Evolutionary conservation across 208 protist species (phyloP).

Genomic region (Angomonas ambiguus): DNA sequence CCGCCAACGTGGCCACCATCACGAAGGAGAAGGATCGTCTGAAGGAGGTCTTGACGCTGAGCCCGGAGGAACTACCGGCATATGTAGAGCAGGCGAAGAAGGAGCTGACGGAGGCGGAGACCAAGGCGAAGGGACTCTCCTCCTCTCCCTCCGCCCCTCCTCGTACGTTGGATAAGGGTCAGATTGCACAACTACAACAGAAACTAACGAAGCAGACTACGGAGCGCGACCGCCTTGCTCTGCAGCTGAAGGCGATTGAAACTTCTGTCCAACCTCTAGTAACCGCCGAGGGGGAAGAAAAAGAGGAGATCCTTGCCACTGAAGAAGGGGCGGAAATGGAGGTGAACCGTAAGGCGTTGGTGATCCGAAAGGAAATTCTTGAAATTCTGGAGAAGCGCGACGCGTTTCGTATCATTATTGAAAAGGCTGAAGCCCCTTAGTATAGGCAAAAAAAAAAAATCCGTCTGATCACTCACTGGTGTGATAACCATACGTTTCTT

Average conservation of each 20-base stretch:
- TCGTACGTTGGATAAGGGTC: conserved; percentile 40
- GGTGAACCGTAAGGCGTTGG: not conserved
- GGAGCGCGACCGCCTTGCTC: conserved; percentile 60
- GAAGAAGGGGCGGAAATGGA: conserved; percentile 25
- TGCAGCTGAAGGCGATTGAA: conserved; percentile 80
- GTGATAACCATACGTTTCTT: no score
- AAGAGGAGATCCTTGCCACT: conserved; percentile 41
- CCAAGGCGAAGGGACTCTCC: conserved; percentile 17
- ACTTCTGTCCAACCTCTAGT: conserved; percentile 45
- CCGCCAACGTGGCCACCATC: conserved; percentile 39
- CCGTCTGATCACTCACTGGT: no score
- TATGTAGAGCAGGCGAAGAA: conserved; percentile 46
- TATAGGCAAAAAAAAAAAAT: no score
- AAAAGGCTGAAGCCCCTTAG: no score
- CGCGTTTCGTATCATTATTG: no score
- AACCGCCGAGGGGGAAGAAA: conserved; percentile 41
- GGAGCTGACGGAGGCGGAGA: conserved; percentile 35
- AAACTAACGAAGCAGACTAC: conserved; percentile 74
- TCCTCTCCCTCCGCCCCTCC: conserved; percentile 13
- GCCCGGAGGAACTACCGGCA: conserved; percentile 56
- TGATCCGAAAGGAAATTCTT: no score
- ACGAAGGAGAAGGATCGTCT: conserved; percentile 68
- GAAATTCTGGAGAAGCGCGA: no score
- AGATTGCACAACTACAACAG: conserved; percentile 73
- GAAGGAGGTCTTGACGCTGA: conserved; percentile 47